Base-by-base conservation (phyloP, 257 asterid genomes). In the Solanum chilense region DNA sequence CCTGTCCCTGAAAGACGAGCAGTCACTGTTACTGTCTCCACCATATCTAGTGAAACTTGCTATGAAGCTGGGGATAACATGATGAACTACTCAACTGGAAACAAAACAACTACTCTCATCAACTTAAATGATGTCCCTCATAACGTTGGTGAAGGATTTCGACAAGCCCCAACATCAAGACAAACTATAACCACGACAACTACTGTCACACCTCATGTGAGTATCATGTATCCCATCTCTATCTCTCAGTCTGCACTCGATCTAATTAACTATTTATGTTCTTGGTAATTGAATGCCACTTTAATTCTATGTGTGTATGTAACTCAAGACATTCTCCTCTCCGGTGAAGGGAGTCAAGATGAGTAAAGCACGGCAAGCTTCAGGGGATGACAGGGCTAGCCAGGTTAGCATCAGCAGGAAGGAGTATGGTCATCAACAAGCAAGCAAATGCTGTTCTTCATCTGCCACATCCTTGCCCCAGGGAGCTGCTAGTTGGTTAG, bases 1-100 rank as follows among this genome's bases (percentile, higher is more conserved):
- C 99, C 99, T 5, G 64, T 93, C 90, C 95, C 99, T 4, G 98
- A 94, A 88, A 95, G 92, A 87, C 91, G 98, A 14, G 94, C 95
- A 6, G 93, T 95, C 87, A 87, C 91, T 2, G 93, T 96, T 3
- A 94, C 94, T 3, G 92, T 93, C 78, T 92, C 98, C 88, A 71
- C 95, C 45, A 83, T 89, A 37, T 89, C 98, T 25, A 86, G 89
- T 64, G 87, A 81, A 80, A 86, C 89, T 86, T 83, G 69, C 71
- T 42, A 87, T 41, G 95, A 91, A 77, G 88, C 90, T 25, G 92
- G 88, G 9, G 88, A 89, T 84, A 84, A 86, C 84, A 87, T 39
- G 49, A 87, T 33, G 47, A 74, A 71, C 47, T 74, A 88, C 89
- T 86, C 89, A 42, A 78, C 88, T 3, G 49, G 88, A 21, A 87